Conservation (phyloP, 1,284 basidiomycete species). For the Boletellus sp. region DNA sequence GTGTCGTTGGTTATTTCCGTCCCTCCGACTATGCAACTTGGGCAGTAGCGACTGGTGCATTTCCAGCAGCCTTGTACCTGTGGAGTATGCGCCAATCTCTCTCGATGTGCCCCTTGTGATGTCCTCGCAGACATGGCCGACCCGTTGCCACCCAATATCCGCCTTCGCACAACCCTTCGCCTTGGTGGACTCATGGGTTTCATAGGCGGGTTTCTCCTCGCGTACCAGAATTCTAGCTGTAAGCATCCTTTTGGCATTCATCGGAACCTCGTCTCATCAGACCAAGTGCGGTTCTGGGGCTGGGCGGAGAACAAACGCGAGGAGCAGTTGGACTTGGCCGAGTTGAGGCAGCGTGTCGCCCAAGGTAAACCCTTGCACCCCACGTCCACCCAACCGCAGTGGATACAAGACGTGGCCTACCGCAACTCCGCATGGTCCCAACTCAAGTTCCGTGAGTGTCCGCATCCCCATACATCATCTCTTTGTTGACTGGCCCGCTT, state of each 20-base stretch:
- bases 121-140: slow-evolving; percentile 44
- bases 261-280: slow-evolving; percentile 17
- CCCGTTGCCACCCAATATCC: slow-evolving; percentile 33
- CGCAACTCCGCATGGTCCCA: slow-evolving; percentile 92
- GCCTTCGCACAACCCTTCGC: slow-evolving; percentile 32
- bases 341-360: slow-evolving; percentile 67
- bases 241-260: slow-evolving; percentile 34
- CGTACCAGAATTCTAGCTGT: slow-evolving; percentile 90
- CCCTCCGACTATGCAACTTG: slow-evolving; percentile 84
- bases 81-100: slow-evolving; percentile 53
- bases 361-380: slow-evolving; percentile 85
- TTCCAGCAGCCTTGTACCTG: slow-evolving; percentile 71
- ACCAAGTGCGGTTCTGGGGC: slow-evolving; percentile 88
- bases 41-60: slow-evolving; percentile 78
- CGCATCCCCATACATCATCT: not conserved
- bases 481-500: slow-evolving; percentile 5
- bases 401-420: slow-evolving; percentile 87
- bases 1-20: slow-evolving; percentile 90
- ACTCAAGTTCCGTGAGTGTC: slow-evolving; percentile 80
- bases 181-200: slow-evolving; percentile 56
- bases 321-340: slow-evolving; percentile 69
- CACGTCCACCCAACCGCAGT: slow-evolving; percentile 75
- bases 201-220: slow-evolving; percentile 87
- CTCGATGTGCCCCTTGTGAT: slow-evolving; percentile 7
- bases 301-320: slow-evolving; percentile 91